Conservation (phyloP, 495 filamentous ascomycete species). For the Diplogelasinospora grovesii region DNA sequence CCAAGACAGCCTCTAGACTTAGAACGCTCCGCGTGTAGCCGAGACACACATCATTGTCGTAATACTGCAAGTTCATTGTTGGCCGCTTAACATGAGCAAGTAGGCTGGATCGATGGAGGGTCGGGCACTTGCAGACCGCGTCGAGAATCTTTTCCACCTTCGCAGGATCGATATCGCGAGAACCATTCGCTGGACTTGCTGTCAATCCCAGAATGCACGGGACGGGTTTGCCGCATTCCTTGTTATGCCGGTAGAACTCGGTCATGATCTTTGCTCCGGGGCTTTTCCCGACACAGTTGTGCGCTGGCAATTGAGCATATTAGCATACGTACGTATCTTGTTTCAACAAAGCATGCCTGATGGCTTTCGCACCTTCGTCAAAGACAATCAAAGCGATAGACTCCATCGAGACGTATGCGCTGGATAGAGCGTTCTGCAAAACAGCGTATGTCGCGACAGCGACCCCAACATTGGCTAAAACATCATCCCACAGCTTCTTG, state of each 20-base stretch:
- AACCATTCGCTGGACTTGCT: constrained; percentile 59
- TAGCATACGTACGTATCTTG: too few relatives aligned
- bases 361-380: constrained; percentile 56
- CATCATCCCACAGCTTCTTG: constrained; percentile 57
- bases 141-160: constrained; percentile 60
- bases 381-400: constrained; percentile 59
- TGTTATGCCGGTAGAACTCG: constrained; percentile 49
- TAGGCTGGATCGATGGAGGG: constrained; percentile 52
- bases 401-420: constrained; percentile 61
- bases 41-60: neutral
- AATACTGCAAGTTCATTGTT: constrained; percentile 40
- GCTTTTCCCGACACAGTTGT: constrained; percentile 52
- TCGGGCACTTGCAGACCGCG: constrained; percentile 56
- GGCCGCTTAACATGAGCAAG: constrained; percentile 54
- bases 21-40: constrained; percentile 2
- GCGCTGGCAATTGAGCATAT: constrained; percentile 43
- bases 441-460: constrained; percentile 61
- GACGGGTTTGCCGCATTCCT: constrained; percentile 23
- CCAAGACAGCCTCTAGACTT: constrained; percentile 20
- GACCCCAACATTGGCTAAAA: constrained; percentile 53
- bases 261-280: constrained; percentile 67
- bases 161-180: constrained; percentile 31
- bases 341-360: too few relatives aligned
- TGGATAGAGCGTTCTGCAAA: constrained; percentile 59
- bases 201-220: constrained; percentile 67